Conservation (phyloP, 1,139 yeast genomes). For the Magnusiomyces suaveolens region DNA sequence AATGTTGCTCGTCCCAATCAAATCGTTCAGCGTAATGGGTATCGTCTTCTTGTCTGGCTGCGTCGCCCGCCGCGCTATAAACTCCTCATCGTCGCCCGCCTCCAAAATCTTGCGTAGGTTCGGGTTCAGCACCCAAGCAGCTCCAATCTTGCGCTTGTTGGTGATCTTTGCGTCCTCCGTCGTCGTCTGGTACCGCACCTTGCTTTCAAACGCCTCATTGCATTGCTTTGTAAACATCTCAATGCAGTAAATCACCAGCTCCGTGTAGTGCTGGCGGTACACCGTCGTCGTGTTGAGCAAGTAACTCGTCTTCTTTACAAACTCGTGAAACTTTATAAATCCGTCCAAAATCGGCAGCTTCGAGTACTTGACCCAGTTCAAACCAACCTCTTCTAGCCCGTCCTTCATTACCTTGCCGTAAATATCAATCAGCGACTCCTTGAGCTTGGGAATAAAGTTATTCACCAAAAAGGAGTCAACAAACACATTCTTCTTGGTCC, state of each 20-base stretch:
- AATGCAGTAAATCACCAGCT: constrained; percentile 25
- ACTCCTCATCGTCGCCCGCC: constrained; percentile 9
- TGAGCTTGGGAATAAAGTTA: constrained; percentile 56
- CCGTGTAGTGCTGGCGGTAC: constrained; percentile 31
- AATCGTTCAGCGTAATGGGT: constrained; percentile 9
- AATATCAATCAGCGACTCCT: constrained; percentile 42
- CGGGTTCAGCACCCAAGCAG: constrained; percentile 12
- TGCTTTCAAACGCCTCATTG: constrained; percentile 14
- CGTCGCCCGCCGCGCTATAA: constrained; percentile 7
- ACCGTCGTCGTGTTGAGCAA: constrained; percentile 30
- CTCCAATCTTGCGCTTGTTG: constrained; percentile 12
- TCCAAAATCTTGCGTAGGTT: constrained; percentile 6
- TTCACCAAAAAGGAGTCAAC: constrained; percentile 56
- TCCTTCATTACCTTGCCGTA: constrained; percentile 28
- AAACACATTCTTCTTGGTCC: constrained; percentile 35
- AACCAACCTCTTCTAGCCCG: neutral
- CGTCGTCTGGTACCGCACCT: constrained; percentile 11
- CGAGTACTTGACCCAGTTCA: constrained; percentile 26
- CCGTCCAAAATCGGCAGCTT: constrained; percentile 29
- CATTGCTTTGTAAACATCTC: constrained; percentile 19
- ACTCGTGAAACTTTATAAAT: constrained; percentile 24
- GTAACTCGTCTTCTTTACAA: constrained; percentile 26
- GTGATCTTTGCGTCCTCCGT: constrained; percentile 7
- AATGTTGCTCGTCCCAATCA: constrained; percentile 8
- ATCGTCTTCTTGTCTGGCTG: constrained; percentile 10